Base-by-base conservation (phyloP, 768 basidiomycete genomes). In the Mycena galopus region DNA sequence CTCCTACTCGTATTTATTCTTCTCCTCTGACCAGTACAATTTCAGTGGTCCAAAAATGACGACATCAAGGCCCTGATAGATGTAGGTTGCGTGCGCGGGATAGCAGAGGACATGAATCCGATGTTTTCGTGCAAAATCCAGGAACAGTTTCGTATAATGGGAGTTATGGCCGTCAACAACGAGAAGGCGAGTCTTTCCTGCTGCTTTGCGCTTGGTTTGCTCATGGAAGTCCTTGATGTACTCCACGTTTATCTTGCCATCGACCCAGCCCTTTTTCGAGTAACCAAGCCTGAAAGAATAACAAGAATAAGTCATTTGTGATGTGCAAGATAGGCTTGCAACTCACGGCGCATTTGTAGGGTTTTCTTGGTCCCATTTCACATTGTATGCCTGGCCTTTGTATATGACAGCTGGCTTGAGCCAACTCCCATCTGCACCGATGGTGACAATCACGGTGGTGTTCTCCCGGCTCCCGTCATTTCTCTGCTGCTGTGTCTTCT, bases 91-190 rank as follows among this genome's bases (percentile, higher is more conserved):
- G n/a, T 89, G 86, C 17, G 86, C 72, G 14, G 84, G 87, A 78
- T 88, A 88, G 67, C 83, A 86, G 0, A 88, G 67, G 5, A 88
- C 72, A n/a, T 79, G 69, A 29, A 88, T 87, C 2, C 81, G 76
- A 71, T 85, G 62, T 2, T 76, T 56, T 0, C 75, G 66, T 0
- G 86, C 84, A 76, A 84, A 84, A 14, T 78, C 57, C 14, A 89
- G 80, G 64, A 87, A 86, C 17, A n/a, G n/a, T n/a, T n/a, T 64
- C 79, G 9, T 84, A 63, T 81, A 84, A 64, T 88, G 87, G 0
- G 84, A 87, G 64, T 78, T 82, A 67, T 89, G 88, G 0, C 88
- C 84, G 79, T 89, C 86, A 14, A 89, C 73, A 79, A 21, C 85
- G 16, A 88, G 83, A 0, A 85, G 70, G 0, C 77, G 69, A 4